phyloP scores from a whole-genome alignment of 305 asterid genomes.

The Fraxinus nigra region DNA sequence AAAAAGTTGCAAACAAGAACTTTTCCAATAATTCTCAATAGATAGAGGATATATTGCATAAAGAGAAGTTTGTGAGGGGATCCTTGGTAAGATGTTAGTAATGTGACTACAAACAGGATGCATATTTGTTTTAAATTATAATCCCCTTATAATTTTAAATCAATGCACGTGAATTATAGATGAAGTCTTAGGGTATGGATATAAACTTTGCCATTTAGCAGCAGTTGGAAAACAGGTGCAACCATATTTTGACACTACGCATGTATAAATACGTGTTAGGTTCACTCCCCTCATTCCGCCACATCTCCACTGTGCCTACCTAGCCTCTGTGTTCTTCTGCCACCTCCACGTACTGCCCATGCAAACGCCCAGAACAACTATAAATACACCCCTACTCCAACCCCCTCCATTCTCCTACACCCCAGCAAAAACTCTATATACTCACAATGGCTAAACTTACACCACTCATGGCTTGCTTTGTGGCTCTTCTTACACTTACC shows the following conservation, averaged over 20 bases:
- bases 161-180: no score
- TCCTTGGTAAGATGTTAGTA: no score
- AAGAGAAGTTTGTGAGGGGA: no score
- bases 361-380: constrained; percentile 13
- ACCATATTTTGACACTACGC: constrained; percentile 4
- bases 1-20: no score
- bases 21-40: no score
- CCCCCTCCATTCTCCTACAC: neutral
- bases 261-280: constrained; percentile 23
- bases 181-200: no score
- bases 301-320: neutral
- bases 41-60: no score
- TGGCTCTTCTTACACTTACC: constrained; percentile 23
- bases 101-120: no score
- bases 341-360: constrained; percentile 24
- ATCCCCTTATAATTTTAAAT: no score
- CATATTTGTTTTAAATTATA: no score
- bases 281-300: neutral
- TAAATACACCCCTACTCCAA: neutral
- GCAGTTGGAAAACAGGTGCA: neutral
- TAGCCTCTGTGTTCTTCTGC: neutral
- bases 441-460: constrained; percentile 31
- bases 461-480: constrained; percentile 17
- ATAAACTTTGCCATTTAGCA: neutral
- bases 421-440: neutral